phyloP scores from a whole-genome alignment of 352 stramenopile genomes.

The Phytophthora niederhauseri region DNA sequence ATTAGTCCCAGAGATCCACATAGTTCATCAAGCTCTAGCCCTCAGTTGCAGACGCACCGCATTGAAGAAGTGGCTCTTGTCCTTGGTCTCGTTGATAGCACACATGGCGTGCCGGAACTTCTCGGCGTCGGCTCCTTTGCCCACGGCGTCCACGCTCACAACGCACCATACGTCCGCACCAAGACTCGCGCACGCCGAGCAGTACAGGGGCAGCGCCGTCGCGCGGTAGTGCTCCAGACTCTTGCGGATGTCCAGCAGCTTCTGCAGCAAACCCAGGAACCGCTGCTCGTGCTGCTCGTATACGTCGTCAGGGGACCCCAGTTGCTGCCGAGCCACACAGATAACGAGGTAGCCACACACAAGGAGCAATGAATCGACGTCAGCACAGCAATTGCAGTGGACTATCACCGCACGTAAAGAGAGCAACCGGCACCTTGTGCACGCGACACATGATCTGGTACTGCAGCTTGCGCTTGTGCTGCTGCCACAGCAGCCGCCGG shows the following conservation, averaged over 20 bases:
- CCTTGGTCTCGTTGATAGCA: conserved; percentile 77
- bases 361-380: background rate
- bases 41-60: conserved; percentile 34
- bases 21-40: background rate
- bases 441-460: conserved; percentile 59
- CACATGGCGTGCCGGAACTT: conserved; percentile 80
- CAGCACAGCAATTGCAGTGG: background rate
- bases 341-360: background rate
- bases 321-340: conserved; percentile 36
- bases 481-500: conserved; percentile 52
- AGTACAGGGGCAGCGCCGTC: conserved; percentile 65
- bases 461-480: conserved; percentile 69
- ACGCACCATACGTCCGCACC: conserved; percentile 80
- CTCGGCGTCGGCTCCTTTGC: conserved; percentile 65
- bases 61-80: conserved; percentile 81
- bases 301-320: conserved; percentile 56
- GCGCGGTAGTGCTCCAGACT: conserved; percentile 72
- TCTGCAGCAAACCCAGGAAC: conserved; percentile 69
- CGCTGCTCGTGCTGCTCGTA: conserved; percentile 78
- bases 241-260: conserved; percentile 74
- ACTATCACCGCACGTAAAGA: background rate
- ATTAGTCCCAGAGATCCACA: background rate
- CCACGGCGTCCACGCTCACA: conserved; percentile 66
- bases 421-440: conserved; percentile 43
- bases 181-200: conserved; percentile 61